These are phyloP conservation scores for Cryptococcus floricola DNA, from an alignment of 1,284 basidiomycete genomes.

Conservation along the genomic window DNA sequence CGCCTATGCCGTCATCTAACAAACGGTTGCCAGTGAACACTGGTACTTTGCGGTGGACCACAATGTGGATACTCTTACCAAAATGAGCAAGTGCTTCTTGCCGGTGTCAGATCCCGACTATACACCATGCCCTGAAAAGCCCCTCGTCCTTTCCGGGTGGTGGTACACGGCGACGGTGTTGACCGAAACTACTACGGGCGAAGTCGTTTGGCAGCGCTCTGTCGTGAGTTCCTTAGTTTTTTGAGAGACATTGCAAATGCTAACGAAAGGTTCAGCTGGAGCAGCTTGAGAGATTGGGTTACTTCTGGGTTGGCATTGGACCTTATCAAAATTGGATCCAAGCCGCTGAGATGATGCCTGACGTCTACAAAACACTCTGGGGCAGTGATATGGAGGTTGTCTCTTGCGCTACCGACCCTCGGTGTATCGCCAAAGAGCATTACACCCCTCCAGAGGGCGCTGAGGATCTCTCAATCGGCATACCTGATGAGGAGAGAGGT, in stretches of 20 bases:
- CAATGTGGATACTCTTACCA: constrained; percentile 20
- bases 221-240: constrained; percentile 14
- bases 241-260: background rate
- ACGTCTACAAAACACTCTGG: constrained; percentile 35
- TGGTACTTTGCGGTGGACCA: constrained; percentile 29
- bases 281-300: constrained; percentile 13
- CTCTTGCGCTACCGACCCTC: constrained; percentile 40
- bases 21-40: constrained; percentile 8
- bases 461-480: constrained; percentile 19
- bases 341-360: constrained; percentile 37
- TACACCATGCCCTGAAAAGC: constrained; percentile 26
- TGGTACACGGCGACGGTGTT: constrained; percentile 29
- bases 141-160: constrained; percentile 35
- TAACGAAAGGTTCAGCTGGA: constrained; percentile 11
- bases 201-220: constrained; percentile 31
- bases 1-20: background rate
- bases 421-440: constrained; percentile 38
- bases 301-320: constrained; percentile 22
- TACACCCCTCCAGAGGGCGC: constrained; percentile 26
- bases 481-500: constrained; percentile 34
- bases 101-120: constrained; percentile 14
- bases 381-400: constrained; percentile 25
- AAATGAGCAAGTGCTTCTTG: constrained; percentile 29
- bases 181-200: constrained; percentile 23
- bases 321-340: constrained; percentile 31